phyloP scores from a whole-genome alignment of 2,329 filamentous ascomycete species.

The Cladosporium sp. region DNA sequence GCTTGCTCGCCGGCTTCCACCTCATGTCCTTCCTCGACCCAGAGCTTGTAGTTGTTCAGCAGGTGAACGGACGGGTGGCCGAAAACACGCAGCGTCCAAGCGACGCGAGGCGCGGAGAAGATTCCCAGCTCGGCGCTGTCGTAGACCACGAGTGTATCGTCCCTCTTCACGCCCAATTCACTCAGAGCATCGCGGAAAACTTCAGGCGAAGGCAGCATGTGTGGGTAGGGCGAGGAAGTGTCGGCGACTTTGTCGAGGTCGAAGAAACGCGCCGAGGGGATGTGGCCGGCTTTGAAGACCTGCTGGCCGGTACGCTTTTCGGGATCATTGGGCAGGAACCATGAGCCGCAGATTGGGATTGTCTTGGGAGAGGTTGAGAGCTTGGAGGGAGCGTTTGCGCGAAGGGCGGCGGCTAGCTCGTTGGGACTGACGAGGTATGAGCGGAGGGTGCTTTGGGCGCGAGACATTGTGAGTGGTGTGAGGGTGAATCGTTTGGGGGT shows the following conservation, averaged over 20 bases:
- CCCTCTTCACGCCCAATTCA: constrained; percentile 78
- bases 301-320: constrained; percentile 74
- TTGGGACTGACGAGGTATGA: constrained; percentile 85
- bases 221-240: constrained; percentile 83
- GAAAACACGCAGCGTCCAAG: constrained; percentile 89
- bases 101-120: constrained; percentile 89
- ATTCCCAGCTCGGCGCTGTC: constrained; percentile 89
- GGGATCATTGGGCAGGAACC: constrained; percentile 92
- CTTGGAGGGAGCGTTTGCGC: constrained; percentile 76
- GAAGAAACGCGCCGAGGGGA: constrained; percentile 91
- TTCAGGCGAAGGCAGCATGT: constrained; percentile 87
- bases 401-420: constrained; percentile 78
- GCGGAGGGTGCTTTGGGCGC: constrained; percentile 56
- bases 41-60: constrained; percentile 94
- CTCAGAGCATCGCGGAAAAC: constrained; percentile 87
- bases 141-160: constrained; percentile 92
- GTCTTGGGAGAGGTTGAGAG: constrained; percentile 75
- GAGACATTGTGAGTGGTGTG: constrained; percentile 35
- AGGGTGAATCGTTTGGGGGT: constrained; percentile 26
- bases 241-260: constrained; percentile 93
- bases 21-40: constrained; percentile 80
- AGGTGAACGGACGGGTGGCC: constrained; percentile 87
- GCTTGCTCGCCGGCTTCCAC: constrained; percentile 75
- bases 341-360: constrained; percentile 86
- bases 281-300: constrained; percentile 77